These are phyloP conservation scores for Entoloma clypeatum DNA, from an alignment of 1,284 basidiomycete genomes.

Conservation along the genomic window DNA sequence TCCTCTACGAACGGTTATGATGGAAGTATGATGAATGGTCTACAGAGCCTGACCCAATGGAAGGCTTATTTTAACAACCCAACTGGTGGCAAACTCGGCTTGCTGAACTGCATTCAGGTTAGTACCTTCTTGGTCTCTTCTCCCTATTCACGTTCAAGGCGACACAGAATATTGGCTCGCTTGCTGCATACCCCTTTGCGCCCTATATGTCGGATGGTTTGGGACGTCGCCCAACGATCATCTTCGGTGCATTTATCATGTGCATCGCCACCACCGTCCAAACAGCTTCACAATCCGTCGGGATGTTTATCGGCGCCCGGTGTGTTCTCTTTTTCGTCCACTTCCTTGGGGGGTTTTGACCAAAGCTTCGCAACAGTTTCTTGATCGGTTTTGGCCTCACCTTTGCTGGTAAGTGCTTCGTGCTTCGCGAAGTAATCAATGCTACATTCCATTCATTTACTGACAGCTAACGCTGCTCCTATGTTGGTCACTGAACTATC, in stretches of 20 bases:
- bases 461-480: constrained; percentile 60
- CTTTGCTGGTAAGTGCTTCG: constrained; percentile 48
- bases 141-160: background rate
- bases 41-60: constrained; percentile 66
- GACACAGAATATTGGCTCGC: constrained; percentile 57
- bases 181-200: constrained; percentile 65
- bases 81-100: constrained; percentile 53
- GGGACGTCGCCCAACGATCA: constrained; percentile 60
- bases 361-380: constrained; percentile 39
- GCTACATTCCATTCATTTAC: constrained; percentile 1
- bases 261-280: constrained; percentile 64
- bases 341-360: constrained; percentile 3
- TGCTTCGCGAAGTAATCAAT: background rate
- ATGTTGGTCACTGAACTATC: constrained; percentile 75
- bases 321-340: constrained; percentile 23
- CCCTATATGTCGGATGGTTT: constrained; percentile 68
- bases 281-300: constrained; percentile 65
- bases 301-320: constrained; percentile 81
- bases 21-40: constrained; percentile 74
- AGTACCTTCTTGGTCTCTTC: constrained; percentile 15
- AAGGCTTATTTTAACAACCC: constrained; percentile 53
- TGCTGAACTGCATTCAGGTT: constrained; percentile 76
- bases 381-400: constrained; percentile 78
- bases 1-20: constrained; percentile 77
- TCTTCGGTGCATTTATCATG: constrained; percentile 63